These are phyloP conservation scores for Pseudogymnoascus sp. DNA, from an alignment of 2,329 filamentous ascomycete species.

Conservation along the genomic window DNA sequence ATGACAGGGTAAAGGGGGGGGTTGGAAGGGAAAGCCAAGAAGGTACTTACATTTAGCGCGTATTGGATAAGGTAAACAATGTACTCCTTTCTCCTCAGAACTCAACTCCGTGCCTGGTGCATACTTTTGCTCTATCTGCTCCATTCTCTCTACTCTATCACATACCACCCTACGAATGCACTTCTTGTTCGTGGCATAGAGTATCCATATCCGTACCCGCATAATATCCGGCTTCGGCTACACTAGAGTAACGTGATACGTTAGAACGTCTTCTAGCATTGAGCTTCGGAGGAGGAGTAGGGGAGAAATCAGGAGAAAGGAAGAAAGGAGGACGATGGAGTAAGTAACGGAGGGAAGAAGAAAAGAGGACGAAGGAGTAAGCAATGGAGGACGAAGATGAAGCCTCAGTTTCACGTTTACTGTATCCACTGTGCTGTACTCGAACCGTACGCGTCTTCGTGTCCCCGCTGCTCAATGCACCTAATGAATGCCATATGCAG, in stretches of 20 bases:
- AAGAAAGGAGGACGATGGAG: not conserved
- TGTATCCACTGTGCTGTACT: not conserved
- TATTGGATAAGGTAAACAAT: not conserved
- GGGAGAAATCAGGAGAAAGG: not conserved
- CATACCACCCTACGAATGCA: not conserved
- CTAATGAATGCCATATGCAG: not conserved
- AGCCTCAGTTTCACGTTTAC: not conserved
- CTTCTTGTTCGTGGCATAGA: not conserved
- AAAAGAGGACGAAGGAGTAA: not conserved
- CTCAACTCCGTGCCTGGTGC: not conserved
- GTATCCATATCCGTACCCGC: not conserved
- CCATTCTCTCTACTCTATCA: not conserved
- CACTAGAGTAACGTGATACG: not conserved
- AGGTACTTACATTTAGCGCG: not conserved
- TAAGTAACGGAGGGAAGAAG: not conserved
- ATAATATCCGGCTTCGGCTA: not conserved
- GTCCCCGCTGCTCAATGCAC: not conserved
- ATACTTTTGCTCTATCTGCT: not conserved
- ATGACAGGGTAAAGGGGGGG: not conserved
- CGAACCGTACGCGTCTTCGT: not conserved
- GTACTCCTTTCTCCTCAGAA: not conserved
- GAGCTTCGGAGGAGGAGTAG: not conserved
- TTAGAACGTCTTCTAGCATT: not conserved
- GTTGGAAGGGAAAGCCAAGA: not conserved
- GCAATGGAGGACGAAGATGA: not conserved